Conservation (phyloP, 495 filamentous ascomycete species). For the Xylaria sp. region DNA sequence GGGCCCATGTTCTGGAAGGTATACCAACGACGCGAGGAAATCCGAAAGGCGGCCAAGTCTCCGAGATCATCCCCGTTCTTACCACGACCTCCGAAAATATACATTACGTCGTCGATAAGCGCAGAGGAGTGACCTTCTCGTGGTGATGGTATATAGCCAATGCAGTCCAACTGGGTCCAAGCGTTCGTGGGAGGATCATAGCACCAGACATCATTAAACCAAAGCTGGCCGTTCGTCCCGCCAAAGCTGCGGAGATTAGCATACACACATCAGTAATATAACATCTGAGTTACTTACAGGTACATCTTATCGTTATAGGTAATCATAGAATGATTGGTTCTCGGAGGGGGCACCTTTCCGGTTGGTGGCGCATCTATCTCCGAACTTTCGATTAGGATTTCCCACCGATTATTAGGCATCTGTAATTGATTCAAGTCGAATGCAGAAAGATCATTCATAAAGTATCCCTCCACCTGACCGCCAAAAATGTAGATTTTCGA, state of each 20-base stretch:
- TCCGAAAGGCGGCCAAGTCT: conserved; percentile 94
- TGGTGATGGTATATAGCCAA: conserved; percentile 92
- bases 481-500: conserved; percentile 98
- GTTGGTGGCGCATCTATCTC: conserved; percentile 69
- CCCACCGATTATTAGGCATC: conserved; percentile 88
- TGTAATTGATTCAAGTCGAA: conserved; percentile 96
- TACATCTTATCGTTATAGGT: conserved; percentile 94
- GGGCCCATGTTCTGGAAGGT: conserved; percentile 99
- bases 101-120: conserved; percentile 97
- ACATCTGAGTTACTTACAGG: conserved; percentile 65
- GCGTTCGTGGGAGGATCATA: conserved; percentile 83
- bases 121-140: conserved; percentile 95
- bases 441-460: conserved; percentile 97
- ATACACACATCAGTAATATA: conserved; percentile 4
- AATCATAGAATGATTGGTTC: conserved; percentile 94
- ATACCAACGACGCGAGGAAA: conserved; percentile 92
- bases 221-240: conserved; percentile 89
- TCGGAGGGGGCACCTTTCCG: conserved; percentile 80
- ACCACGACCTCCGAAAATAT: conserved; percentile 97
- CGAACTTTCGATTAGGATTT: conserved; percentile 80
- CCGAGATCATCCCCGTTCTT: conserved; percentile 91
- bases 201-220: conserved; percentile 99
- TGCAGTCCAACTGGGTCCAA: conserved; percentile 92
- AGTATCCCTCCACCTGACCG: conserved; percentile 95
- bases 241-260: conserved; percentile 73